Conservation (phyloP, 345 rosid species). For the Reutealis trisperma region DNA sequence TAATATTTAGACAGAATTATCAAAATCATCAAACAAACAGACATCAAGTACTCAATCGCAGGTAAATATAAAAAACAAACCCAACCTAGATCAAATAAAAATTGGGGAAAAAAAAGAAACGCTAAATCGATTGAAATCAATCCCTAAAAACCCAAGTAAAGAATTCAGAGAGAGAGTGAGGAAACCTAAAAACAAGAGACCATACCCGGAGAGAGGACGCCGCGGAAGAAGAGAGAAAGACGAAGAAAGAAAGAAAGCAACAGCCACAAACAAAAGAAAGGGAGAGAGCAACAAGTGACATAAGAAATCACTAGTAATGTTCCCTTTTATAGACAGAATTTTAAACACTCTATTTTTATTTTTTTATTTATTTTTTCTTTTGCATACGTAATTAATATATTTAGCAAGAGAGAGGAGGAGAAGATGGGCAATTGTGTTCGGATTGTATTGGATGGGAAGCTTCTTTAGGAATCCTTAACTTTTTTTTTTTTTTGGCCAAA, state of each 20-base stretch:
- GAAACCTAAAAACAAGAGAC: background rate
- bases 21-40: background rate
- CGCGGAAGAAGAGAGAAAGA: background rate
- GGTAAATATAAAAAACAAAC: background rate
- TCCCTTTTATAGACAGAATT: background rate
- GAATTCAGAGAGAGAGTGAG: too few species aligned
- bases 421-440: too few species aligned
- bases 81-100: background rate
- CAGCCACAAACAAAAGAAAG: background rate
- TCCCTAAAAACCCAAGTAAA: background rate
- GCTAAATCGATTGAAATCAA: background rate
- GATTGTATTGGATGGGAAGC: background rate
- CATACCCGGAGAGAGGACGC: background rate
- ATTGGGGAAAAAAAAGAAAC: background rate
- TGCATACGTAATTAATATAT: too few species aligned
- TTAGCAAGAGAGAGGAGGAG: background rate
- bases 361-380: background rate
- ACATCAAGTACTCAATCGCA: background rate
- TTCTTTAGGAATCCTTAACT: slow-evolving; percentile 14
- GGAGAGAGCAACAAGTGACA: background rate
- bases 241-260: background rate
- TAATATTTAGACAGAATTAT: background rate
- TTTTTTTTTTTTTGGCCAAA: too few species aligned
- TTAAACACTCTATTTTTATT: background rate
- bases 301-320: background rate